Percentiles rank a stretch among this genome's conserved stretches.
These are phyloP conservation scores for Podospora pseudopauciseta DNA, from an alignment of 495 filamentous ascomycete genomes.

Conservation along the genomic window DNA sequence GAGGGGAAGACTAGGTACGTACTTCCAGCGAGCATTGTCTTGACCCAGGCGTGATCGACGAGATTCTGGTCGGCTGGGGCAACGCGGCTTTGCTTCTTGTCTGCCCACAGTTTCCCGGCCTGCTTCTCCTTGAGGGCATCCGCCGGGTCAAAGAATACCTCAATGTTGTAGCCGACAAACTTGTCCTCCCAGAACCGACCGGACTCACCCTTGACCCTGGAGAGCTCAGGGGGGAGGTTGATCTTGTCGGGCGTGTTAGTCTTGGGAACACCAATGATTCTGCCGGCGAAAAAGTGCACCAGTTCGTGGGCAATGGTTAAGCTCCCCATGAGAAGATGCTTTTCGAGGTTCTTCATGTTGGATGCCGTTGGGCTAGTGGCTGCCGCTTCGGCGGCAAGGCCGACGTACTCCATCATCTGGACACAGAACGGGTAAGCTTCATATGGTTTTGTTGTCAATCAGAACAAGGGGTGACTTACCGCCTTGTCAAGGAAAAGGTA, in stretches of 20 bases:
- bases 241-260: background rate
- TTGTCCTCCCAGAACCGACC: constrained; percentile 4
- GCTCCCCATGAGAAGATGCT: constrained; percentile 4
- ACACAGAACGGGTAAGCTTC: background rate
- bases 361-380: background rate
- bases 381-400: background rate
- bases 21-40: background rate
- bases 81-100: background rate
- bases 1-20: background rate
- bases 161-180: background rate
- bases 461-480: no score
- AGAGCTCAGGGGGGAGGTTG: background rate
- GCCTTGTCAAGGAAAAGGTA: no score
- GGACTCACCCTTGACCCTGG: background rate
- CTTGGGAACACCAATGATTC: background rate
- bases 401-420: constrained; percentile 1
- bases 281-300: constrained; percentile 3
- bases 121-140: background rate
- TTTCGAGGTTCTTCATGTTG: background rate
- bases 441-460: no score
- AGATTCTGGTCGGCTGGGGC: no score
- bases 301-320: constrained; percentile 6
- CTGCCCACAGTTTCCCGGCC: constrained; percentile 1
- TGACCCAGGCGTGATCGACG: constrained; percentile 4
- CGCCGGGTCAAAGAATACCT: background rate